Evolutionary conservation across 345 rosid species (phyloP).

Genomic region (Brassica juncea): DNA sequence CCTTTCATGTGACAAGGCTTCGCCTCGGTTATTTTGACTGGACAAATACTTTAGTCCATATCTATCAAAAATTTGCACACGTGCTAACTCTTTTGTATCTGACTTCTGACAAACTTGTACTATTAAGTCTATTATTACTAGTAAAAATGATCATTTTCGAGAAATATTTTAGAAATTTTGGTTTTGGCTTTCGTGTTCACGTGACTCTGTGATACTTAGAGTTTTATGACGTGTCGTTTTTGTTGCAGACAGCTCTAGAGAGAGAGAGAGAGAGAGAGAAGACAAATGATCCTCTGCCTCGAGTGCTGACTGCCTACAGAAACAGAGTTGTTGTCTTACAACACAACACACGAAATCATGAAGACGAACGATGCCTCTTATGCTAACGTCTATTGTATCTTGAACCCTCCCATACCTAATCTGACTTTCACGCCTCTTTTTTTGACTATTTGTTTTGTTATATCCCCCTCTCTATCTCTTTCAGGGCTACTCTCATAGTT

Average conservation of each 20-base stretch:
- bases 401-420: slow-evolving; percentile 21
- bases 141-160: slow-evolving; percentile 12
- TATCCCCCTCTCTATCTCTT: too few species aligned
- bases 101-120: slow-evolving; percentile 14
- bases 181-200: slow-evolving; percentile 36
- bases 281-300: slow-evolving; percentile 24
- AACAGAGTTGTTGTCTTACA: slow-evolving; percentile 5
- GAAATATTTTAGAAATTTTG: neutral
- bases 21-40: slow-evolving; percentile 33
- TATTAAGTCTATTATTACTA: neutral
- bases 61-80: slow-evolving; percentile 34
- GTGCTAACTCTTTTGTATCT: slow-evolving; percentile 34
- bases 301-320: slow-evolving; percentile 35
- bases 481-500: too few species aligned
- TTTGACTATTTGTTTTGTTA: slow-evolving; percentile 17
- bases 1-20: slow-evolving; percentile 44
- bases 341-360: slow-evolving; percentile 28
- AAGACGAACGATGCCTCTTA: neutral
- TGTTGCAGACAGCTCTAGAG: slow-evolving; percentile 15
- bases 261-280: neutral
- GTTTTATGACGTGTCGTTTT: slow-evolving; percentile 34
- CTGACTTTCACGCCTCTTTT: slow-evolving; percentile 41
- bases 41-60: slow-evolving; percentile 32
- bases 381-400: too few species aligned
- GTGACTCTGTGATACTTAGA: slow-evolving; percentile 24